These are phyloP conservation scores for Oxytropis ochrocephala DNA, from an alignment of 306 rosid species.

Conservation along the genomic window DNA sequence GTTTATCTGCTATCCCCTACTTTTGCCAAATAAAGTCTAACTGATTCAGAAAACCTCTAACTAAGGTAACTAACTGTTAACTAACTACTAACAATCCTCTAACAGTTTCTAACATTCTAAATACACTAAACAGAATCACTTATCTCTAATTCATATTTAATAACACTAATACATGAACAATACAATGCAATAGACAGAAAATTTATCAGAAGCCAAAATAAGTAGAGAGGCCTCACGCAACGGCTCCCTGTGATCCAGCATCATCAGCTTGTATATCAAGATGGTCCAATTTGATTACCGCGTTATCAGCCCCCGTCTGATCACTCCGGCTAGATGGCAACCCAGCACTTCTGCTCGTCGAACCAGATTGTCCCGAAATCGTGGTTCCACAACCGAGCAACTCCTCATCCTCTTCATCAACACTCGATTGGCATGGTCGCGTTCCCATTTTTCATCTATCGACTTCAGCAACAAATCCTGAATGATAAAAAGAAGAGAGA, in stretches of 20 bases:
- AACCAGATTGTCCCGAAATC: constrained; percentile 69
- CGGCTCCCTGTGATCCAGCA: constrained; percentile 72
- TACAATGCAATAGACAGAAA: neutral
- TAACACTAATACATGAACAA: neutral
- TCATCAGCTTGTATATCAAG: constrained; percentile 80
- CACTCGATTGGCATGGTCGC: constrained; percentile 45
- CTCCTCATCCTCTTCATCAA: constrained; percentile 40
- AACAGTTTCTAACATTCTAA: too few relatives aligned
- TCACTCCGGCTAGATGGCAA: constrained; percentile 44
- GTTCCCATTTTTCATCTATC: constrained; percentile 53
- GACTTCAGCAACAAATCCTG: neutral
- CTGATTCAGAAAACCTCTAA: too few relatives aligned
- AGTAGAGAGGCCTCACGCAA: constrained; percentile 48
- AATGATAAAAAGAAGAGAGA: neutral
- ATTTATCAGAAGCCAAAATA: neutral
- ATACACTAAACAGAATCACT: too few relatives aligned
- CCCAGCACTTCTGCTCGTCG: constrained; percentile 79
- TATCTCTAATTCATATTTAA: too few relatives aligned
- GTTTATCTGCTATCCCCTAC: too few relatives aligned
- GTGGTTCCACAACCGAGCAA: constrained; percentile 41
- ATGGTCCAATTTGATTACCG: constrained; percentile 51
- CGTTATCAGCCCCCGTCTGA: constrained; percentile 46
- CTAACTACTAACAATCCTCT: too few relatives aligned
- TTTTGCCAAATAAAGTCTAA: too few relatives aligned
- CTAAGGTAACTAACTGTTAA: too few relatives aligned